Base-by-base conservation (phyloP, 495 filamentous ascomycete species). In the Penicillium daleae region DNA sequence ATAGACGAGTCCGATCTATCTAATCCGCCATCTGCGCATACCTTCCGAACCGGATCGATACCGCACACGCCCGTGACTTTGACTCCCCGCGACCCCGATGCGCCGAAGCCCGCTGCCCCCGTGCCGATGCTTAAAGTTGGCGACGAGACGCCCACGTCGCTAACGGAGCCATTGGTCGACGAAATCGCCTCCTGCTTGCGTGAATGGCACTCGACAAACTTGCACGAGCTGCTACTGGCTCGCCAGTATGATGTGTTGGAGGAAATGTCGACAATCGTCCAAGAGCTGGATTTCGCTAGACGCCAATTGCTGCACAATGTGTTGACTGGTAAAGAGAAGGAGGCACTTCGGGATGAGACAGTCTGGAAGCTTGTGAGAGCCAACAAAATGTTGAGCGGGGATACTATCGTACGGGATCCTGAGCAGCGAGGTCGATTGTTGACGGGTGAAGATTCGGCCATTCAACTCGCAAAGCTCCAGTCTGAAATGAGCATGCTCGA, bases 111-210 rank as follows among this genome's bases (percentile, higher is more conserved):
- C 27, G 85, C 91, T 2, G 96, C 96, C 9, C 95, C 95, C 0
- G 96, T 99, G 3, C 95, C 95, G 8, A 94, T 97, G 91, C 82
- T 99, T 39, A 97, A 97, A 73, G 92, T 98, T 69, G 96, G 96
- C 26, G 95, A 99, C 65, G 95, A 99, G 79, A 96, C 92, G 1
- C 89, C 92, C 4, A 94, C 90, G 2, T 97, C 92, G 3, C 83
- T 86, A 13, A 85, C 90, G 26, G 95, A 99, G 72, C 95, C 95
- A 3, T 79, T 99, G 59, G 93, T 99, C 12, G 96, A 98, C 74
- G 95, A 99, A 71, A 97, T 98, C 71, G 93, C 93, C 19, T 96
- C 92, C 7, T 98, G 94, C 72, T 77, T 99, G 32, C 86, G 94
- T 27, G 95, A 99, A 81, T 99, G 95, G 95, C 93, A 99, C 74